Percentiles rank a stretch among this genome's conserved stretches.
These are phyloP conservation scores for Fusarium armeniacum DNA, from an alignment of 2,329 filamentous ascomycete species.

Conservation along the genomic window DNA sequence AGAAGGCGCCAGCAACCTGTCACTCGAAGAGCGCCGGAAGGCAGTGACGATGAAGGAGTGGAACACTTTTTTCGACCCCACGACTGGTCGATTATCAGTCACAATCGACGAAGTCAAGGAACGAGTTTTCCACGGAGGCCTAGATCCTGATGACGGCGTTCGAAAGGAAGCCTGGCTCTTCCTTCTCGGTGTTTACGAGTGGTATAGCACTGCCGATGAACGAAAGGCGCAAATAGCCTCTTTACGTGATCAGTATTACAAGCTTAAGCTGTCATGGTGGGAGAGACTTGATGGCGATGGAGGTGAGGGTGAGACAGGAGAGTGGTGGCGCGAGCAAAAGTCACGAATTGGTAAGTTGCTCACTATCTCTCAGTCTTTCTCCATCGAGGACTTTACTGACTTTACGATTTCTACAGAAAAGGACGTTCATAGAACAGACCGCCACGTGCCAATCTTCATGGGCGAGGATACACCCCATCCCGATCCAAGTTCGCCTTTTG, in stretches of 20 bases:
- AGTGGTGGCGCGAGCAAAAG: constrained; percentile 97
- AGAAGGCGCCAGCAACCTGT: constrained; percentile 81
- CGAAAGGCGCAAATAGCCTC: constrained; percentile 86
- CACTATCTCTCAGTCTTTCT: constrained; percentile 24
- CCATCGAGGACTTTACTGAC: constrained; percentile 3
- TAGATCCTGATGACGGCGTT: constrained; percentile 90
- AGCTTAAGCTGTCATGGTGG: constrained; percentile 97
- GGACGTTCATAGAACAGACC: constrained; percentile 97
- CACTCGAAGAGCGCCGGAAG: constrained; percentile 81
- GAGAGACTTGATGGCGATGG: constrained; percentile 88
- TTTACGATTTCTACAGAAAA: constrained; percentile 77
- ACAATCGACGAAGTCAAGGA: constrained; percentile 96
- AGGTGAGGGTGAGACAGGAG: constrained; percentile 83
- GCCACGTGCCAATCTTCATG: constrained; percentile 92
- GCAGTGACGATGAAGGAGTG: constrained; percentile 87
- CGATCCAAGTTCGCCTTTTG: constrained; percentile 94
- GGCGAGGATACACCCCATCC: constrained; percentile 98
- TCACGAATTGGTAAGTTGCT: constrained; percentile 84
- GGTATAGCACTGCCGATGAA: constrained; percentile 91
- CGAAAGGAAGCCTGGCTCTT: constrained; percentile 98
- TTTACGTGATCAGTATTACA: constrained; percentile 91
- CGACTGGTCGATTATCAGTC: constrained; percentile 79
- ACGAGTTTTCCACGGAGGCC: constrained; percentile 93
- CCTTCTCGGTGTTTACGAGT: constrained; percentile 89
- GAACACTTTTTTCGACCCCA: constrained; percentile 87